Percentiles rank a stretch among this genome's conserved stretches.
Evolutionary conservation across 2,329 filamentous ascomycete genomes (phyloP).

Genomic region (Colletotrichum higginsianum): DNA sequence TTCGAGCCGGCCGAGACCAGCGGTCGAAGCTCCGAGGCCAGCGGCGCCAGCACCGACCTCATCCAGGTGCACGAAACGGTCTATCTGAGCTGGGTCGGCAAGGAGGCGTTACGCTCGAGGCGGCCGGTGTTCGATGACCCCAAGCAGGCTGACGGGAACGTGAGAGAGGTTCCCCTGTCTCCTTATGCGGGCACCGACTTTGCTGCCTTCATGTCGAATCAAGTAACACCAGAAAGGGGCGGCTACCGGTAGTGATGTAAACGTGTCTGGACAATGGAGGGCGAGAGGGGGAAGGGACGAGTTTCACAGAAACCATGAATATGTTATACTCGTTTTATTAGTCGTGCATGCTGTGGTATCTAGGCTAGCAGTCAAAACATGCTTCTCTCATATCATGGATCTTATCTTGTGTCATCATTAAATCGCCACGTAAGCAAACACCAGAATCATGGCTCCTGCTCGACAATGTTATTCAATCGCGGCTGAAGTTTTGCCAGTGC

Average conservation of each 20-base stretch:
- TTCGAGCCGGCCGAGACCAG: slow-evolving; percentile 49
- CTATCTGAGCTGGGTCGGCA: slow-evolving; percentile 53
- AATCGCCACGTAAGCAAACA: not conserved
- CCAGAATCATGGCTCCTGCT: too few relatives aligned
- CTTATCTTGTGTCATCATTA: slow-evolving; percentile 5
- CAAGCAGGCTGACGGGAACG: slow-evolving; percentile 16
- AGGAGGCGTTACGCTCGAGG: slow-evolving; percentile 45
- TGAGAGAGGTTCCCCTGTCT: slow-evolving; percentile 16
- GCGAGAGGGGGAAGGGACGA: too few relatives aligned
- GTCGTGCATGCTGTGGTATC: too few relatives aligned
- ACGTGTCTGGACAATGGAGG: too few relatives aligned
- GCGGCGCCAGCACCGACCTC: slow-evolving; percentile 44
- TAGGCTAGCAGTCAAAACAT: too few relatives aligned
- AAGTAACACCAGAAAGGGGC: slow-evolving; percentile 1
- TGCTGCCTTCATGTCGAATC: slow-evolving; percentile 22
- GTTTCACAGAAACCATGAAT: too few relatives aligned
- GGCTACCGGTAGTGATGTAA: slow-evolving; percentile 18
- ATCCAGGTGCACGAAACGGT: slow-evolving; percentile 55
- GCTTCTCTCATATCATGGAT: too few relatives aligned
- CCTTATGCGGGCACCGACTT: slow-evolving; percentile 39
- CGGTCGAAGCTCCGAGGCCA: slow-evolving; percentile 11
- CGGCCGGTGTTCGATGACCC: slow-evolving; percentile 24
- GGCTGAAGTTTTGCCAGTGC: slow-evolving; percentile 58
- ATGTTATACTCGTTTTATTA: too few relatives aligned
- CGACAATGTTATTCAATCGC: slow-evolving; percentile 52